Evolutionary conservation across 495 filamentous ascomycete species (phyloP).

Genomic region (Niebla homalea): DNA sequence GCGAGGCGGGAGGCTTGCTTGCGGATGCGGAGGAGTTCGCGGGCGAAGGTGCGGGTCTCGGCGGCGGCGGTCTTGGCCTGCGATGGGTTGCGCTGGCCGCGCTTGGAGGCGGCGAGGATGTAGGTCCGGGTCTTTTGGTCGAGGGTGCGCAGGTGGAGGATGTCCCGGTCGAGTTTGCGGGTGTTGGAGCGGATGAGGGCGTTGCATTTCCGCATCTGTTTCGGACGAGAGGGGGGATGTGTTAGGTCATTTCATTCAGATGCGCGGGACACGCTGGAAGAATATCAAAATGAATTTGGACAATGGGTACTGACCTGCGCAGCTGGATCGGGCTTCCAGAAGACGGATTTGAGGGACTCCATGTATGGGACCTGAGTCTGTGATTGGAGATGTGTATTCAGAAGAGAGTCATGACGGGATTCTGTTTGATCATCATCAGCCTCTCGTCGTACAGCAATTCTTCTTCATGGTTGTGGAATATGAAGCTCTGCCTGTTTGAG

Average conservation of each 20-base stretch:
- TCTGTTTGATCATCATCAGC: no score
- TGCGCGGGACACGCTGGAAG: no score
- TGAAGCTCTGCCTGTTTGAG: no score
- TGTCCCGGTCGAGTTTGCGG: conserved; percentile 90
- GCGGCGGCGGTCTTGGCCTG: conserved; percentile 60
- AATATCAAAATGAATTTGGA: background rate
- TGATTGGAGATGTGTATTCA: no score
- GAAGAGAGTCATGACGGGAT: no score
- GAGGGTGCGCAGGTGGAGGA: conserved; percentile 54
- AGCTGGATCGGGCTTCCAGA: conserved; percentile 86
- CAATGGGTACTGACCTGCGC: conserved; percentile 51
- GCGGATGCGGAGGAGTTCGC: conserved; percentile 73
- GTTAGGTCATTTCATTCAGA: background rate
- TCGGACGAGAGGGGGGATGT: no score
- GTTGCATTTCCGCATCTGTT: conserved; percentile 91
- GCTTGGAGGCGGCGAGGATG: conserved; percentile 66
- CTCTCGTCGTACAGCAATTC: no score
- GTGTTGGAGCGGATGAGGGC: conserved; percentile 77
- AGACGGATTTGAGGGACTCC: conserved; percentile 76
- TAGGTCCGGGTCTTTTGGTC: conserved; percentile 77
- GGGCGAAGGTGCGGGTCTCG: conserved; percentile 75
- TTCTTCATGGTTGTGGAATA: no score
- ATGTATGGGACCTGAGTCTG: conserved; percentile 32
- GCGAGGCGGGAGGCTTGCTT: conserved; percentile 57
- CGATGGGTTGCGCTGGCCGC: conserved; percentile 62